Conservation (phyloP, 768 basidiomycete species). For the Cystobasidium ongulense region DNA sequence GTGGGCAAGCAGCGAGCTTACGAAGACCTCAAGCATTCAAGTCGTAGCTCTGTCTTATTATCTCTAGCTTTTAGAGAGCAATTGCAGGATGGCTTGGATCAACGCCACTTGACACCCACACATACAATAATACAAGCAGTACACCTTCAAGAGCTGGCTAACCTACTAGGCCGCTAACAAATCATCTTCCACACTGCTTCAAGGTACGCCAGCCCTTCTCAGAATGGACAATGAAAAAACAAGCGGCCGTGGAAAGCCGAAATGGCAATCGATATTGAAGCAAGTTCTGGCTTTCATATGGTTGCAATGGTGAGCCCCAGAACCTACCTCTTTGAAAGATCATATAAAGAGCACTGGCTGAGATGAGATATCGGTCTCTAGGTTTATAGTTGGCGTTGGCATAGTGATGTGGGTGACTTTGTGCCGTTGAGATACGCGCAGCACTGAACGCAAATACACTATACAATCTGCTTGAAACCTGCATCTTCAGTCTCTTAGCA, state of each 20-base stretch:
- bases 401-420: background rate
- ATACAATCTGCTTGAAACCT: no score
- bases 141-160: background rate
- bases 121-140: background rate
- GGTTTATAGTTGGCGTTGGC: background rate
- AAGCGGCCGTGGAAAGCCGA: background rate
- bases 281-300: background rate
- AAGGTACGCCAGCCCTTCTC: background rate
- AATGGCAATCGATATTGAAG: background rate
- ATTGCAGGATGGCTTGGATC: background rate
- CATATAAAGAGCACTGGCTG: background rate
- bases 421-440: no score
- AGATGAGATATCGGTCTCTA: background rate
- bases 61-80: background rate
- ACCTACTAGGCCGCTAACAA: no score
- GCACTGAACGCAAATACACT: no score
- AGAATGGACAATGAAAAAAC: background rate
- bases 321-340: background rate
- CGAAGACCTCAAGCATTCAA: no score
- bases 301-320: background rate
- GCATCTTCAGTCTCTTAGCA: conserved; percentile 32
- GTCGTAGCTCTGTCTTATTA: background rate
- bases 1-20: no score
- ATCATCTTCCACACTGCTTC: no score
- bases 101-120: background rate